These are phyloP conservation scores for Macaranga tanarius DNA, from an alignment of 441 rosid genomes.

Conservation along the genomic window DNA sequence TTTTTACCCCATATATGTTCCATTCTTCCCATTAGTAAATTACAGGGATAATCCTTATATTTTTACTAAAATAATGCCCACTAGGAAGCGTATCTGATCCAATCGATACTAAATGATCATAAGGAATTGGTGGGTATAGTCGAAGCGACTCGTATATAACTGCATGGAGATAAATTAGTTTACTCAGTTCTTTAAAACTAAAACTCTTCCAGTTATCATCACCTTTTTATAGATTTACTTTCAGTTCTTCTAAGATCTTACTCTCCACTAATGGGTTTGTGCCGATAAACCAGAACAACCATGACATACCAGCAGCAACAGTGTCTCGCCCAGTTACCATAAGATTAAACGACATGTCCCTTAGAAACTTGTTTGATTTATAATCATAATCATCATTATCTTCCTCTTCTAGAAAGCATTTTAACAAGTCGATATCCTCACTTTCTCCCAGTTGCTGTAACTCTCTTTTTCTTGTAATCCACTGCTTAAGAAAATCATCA, in stretches of 20 bases:
- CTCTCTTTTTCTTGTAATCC: too few relatives aligned
- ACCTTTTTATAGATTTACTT: not conserved
- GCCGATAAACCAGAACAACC: conserved; percentile 32
- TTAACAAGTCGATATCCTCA: conserved; percentile 8
- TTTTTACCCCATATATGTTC: too few relatives aligned
- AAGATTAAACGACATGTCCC: conserved; percentile 27
- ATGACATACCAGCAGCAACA: conserved; percentile 22
- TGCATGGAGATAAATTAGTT: too few relatives aligned
- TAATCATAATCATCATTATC: not conserved
- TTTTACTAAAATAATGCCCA: too few relatives aligned
- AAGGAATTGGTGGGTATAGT: too few relatives aligned
- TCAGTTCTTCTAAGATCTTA: conserved; percentile 23
- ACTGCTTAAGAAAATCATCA: too few relatives aligned
- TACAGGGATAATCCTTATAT: conserved; percentile 19
- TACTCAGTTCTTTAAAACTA: too few relatives aligned
- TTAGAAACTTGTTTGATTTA: conserved; percentile 4
- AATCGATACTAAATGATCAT: too few relatives aligned
- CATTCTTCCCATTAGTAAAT: conserved; percentile 12
- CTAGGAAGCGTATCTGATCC: too few relatives aligned
- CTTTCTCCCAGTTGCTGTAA: not conserved
- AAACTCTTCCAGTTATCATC: not conserved
- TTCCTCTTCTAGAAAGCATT: conserved; percentile 5
- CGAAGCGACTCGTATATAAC: too few relatives aligned
- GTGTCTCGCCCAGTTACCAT: conserved; percentile 32
- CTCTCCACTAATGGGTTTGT: conserved; percentile 5